Percentiles rank a stretch among this genome's conserved stretches.
These are phyloP conservation scores for Hordeum pubiflorum DNA, from an alignment of 202 grass and related monocot genomes.

Conservation along the genomic window DNA sequence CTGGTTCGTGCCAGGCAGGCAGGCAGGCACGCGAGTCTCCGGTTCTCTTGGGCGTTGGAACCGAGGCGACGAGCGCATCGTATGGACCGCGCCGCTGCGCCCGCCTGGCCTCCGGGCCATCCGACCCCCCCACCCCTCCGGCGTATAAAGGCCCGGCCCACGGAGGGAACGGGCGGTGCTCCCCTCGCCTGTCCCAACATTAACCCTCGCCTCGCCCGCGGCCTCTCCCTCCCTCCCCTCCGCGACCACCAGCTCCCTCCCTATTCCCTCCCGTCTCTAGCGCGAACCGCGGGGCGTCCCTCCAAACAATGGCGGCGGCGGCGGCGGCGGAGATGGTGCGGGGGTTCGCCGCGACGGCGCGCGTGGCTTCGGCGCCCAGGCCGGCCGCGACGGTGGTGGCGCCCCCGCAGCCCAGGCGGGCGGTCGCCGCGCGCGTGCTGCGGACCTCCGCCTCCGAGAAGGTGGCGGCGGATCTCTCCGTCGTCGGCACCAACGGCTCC, in stretches of 20 bases:
- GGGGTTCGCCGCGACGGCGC: conserved; percentile 25
- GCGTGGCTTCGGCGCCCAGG: conserved; percentile 11
- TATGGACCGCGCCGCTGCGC: conserved; percentile 5
- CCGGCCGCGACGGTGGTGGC: not conserved
- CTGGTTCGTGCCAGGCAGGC: not conserved
- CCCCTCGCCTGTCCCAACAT: not conserved
- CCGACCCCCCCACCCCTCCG: not conserved
- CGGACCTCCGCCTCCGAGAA: conserved; percentile 30
- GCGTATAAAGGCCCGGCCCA: conserved; percentile 23
- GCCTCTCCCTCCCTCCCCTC: conserved; percentile 1
- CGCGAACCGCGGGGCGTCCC: conserved; percentile 3
- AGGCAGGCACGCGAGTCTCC: not conserved
- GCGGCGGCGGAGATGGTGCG: conserved; percentile 59
- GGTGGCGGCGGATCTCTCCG: conserved; percentile 46
- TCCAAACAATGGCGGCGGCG: conserved; percentile 40
- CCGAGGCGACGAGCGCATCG: not conserved
- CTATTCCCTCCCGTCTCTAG: conserved; percentile 10
- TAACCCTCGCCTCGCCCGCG: conserved; percentile 26
- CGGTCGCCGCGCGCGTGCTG: conserved; percentile 39
- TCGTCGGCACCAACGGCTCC: conserved; percentile 43
- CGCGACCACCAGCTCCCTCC: not conserved
- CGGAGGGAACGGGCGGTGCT: not conserved
- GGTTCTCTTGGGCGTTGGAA: not conserved
- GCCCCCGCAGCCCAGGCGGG: conserved; percentile 35
- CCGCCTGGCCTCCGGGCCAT: not conserved